A percentile compares a stretch with the other conserved stretches of the same genome.
These are phyloP conservation scores for Angomonas deanei DNA, from an alignment of 208 protist genomes.

Conservation along the genomic window DNA sequence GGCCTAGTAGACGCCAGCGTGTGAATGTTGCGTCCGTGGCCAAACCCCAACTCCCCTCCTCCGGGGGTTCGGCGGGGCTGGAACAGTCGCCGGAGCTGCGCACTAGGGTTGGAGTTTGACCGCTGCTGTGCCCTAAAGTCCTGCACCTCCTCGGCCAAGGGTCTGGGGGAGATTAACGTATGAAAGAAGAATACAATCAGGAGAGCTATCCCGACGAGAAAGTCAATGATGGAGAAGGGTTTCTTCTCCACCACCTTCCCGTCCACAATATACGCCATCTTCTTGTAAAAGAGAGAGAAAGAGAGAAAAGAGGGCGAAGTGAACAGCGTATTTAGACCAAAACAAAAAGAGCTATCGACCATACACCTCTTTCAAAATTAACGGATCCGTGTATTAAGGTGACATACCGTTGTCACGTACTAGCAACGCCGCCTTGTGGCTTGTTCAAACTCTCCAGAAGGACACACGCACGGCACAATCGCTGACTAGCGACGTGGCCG, in stretches of 20 bases:
- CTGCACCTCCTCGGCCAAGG: conserved; percentile 34
- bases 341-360: not conserved
- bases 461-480: conserved; percentile 92
- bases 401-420: too few species aligned
- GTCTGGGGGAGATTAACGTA: conserved; percentile 55
- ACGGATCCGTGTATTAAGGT: too few species aligned
- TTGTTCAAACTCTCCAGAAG: conserved; percentile 86
- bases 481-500: conserved; percentile 89
- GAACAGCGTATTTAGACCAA: not conserved
- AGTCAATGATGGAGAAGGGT: conserved; percentile 54
- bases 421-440: conserved; percentile 33
- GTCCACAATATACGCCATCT: conserved; percentile 72
- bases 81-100: conserved; percentile 12
- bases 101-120: not conserved
- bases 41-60: conserved; percentile 13
- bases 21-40: conserved; percentile 40
- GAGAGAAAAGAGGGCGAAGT: conserved; percentile 4
- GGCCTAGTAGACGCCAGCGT: conserved; percentile 23
- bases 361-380: too few species aligned
- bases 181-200: conserved; percentile 54
- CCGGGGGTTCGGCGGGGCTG: not conserved
- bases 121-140: conserved; percentile 15
- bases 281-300: not conserved
- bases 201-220: conserved; percentile 31
- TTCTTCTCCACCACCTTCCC: conserved; percentile 72